phyloP scores from a whole-genome alignment of 2,329 filamentous ascomycete genomes.

The Beauveria australis region DNA sequence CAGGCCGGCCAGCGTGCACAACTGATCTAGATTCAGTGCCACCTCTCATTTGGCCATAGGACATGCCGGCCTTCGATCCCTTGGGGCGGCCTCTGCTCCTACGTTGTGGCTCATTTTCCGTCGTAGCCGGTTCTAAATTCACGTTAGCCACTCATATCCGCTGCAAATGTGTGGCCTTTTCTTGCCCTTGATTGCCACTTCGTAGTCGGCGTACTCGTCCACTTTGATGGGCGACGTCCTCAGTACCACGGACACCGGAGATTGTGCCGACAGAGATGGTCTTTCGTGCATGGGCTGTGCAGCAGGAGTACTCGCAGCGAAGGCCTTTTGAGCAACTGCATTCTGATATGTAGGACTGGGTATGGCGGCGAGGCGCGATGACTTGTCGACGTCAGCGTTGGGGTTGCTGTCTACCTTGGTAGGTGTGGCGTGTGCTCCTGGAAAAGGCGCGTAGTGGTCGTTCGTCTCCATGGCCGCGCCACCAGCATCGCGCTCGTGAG shows the following conservation, averaged over 20 bases:
- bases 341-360: not conserved
- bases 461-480: not conserved
- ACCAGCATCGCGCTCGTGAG: not conserved
- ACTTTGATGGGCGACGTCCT: not conserved
- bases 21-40: not conserved
- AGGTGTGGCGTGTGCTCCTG: not conserved
- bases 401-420: not conserved
- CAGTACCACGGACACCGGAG: slow-evolving; percentile 5
- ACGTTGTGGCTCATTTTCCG: not conserved
- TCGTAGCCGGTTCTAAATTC: not conserved
- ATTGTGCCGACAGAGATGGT: not conserved
- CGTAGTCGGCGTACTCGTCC: slow-evolving; percentile 1
- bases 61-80: slow-evolving; percentile 31
- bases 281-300: not conserved
- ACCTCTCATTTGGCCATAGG: slow-evolving; percentile 19
- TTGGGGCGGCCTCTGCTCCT: slow-evolving; percentile 36
- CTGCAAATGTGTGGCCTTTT: not conserved
- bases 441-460: not conserved
- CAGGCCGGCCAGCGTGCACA: not conserved
- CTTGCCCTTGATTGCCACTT: not conserved
- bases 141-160: not conserved
- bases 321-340: not conserved
- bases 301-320: not conserved
- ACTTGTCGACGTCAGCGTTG: not conserved
- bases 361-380: not conserved